Percentiles rank a stretch among this genome's conserved stretches.
Evolutionary conservation across 148 eudicot species (phyloP).

Genomic region (Vaccinium darrowii): DNA sequence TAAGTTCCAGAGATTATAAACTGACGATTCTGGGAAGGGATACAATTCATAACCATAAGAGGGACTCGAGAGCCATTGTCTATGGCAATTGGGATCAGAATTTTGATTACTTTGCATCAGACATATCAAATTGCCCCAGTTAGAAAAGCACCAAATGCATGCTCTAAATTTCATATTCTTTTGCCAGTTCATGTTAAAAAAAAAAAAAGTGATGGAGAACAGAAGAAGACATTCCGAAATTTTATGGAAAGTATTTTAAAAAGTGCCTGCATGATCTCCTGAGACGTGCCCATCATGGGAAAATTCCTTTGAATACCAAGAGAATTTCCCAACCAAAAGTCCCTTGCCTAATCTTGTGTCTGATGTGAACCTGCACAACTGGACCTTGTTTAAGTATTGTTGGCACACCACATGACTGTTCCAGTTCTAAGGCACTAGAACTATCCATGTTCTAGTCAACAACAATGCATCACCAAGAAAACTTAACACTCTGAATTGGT

Average conservation of each 20-base stretch:
- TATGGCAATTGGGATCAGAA: background rate
- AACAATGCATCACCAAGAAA: background rate
- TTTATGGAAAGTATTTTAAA: background rate
- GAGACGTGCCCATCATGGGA: background rate
- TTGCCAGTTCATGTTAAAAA: background rate
- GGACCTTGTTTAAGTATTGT: background rate
- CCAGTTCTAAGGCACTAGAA: background rate
- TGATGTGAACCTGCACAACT: background rate
- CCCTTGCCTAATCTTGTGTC: background rate
- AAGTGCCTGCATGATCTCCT: background rate
- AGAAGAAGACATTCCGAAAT: background rate
- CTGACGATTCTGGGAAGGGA: background rate
- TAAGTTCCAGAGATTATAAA: too few species aligned
- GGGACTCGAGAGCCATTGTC: background rate
- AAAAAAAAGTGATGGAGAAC: background rate
- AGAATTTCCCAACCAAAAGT: background rate
- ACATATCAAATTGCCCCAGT: background rate
- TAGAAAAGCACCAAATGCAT: background rate
- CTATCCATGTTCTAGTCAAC: background rate
- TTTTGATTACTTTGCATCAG: background rate
- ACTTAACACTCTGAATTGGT: background rate
- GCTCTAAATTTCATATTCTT: background rate
- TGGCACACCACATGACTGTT: background rate
- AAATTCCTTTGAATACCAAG: background rate
- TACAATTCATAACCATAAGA: background rate